phyloP scores from a whole-genome alignment of 2,329 filamentous ascomycete genomes.

The Hypoxylon sp. region DNA sequence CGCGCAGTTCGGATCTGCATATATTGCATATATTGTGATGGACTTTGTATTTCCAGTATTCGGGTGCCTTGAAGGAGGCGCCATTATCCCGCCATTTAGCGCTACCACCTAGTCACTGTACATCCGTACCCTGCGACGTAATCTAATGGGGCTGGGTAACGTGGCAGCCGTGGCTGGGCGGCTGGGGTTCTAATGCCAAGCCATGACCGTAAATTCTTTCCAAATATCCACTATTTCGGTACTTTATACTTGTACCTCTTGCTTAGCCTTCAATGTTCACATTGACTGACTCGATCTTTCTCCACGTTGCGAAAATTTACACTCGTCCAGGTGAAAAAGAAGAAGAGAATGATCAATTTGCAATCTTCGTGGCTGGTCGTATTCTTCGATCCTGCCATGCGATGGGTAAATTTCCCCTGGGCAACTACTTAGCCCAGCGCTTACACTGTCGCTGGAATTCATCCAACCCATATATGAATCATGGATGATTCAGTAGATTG shows the following conservation, averaged over 20 bases:
- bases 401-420: background rate
- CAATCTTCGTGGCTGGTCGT: background rate
- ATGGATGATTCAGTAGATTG: no score
- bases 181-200: conserved; percentile 23
- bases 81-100: conserved; percentile 35
- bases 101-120: conserved; percentile 40
- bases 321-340: background rate
- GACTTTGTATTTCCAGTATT: conserved; percentile 29
- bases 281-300: conserved; percentile 11
- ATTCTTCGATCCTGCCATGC: background rate
- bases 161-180: conserved; percentile 40
- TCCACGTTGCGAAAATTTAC: background rate
- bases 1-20: conserved; percentile 25
- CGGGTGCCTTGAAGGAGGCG: conserved; percentile 35
- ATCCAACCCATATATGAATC: background rate
- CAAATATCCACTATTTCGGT: conserved; percentile 12
- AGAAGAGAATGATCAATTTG: background rate
- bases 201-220: conserved; percentile 1
- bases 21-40: conserved; percentile 29
- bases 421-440: background rate
- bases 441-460: background rate
- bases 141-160: conserved; percentile 49
- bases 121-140: conserved; percentile 48
- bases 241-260: conserved; percentile 4
- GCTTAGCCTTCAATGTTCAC: background rate